A percentile compares a stretch with the other conserved stretches of the same genome.
phyloP scores from a whole-genome alignment of 176 grass and related monocot genomes.

The Ananas comosus region DNA sequence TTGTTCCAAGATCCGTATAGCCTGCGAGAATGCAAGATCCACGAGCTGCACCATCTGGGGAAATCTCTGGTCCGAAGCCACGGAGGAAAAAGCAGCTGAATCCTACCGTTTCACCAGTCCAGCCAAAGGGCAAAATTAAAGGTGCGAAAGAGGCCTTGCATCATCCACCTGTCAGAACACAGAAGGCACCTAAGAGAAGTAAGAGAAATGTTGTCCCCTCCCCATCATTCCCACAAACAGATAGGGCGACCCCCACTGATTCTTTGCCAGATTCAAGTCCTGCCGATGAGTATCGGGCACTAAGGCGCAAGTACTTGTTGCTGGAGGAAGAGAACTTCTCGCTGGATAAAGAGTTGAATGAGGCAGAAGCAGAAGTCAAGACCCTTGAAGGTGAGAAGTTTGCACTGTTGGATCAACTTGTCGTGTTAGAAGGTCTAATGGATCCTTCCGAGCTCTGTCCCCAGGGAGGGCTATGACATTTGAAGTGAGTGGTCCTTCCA shows the following conservation, averaged over 20 bases:
- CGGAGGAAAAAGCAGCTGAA: slow-evolving; percentile 48
- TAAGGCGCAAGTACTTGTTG: slow-evolving; percentile 67
- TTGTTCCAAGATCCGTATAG: neutral
- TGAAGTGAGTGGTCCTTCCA: neutral
- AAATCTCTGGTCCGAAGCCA: slow-evolving; percentile 28
- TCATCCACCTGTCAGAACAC: slow-evolving; percentile 13
- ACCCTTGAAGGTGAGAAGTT: slow-evolving; percentile 54
- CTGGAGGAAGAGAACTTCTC: slow-evolving; percentile 80
- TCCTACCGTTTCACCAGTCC: slow-evolving; percentile 15
- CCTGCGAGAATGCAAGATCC: slow-evolving; percentile 45
- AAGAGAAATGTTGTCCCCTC: slow-evolving; percentile 22
- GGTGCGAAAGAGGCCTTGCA: slow-evolving; percentile 23
- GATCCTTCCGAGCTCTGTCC: slow-evolving; percentile 27
- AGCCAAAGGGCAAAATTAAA: slow-evolving; percentile 31
- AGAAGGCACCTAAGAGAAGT: slow-evolving; percentile 47
- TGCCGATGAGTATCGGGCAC: slow-evolving; percentile 47
- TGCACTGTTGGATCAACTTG: slow-evolving; percentile 82
- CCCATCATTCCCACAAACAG: slow-evolving; percentile 14
- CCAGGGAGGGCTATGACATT: slow-evolving; percentile 9
- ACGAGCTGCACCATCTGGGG: slow-evolving; percentile 16
- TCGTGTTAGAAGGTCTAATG: slow-evolving; percentile 87
- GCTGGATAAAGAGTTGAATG: slow-evolving; percentile 47
- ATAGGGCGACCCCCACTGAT: slow-evolving; percentile 29
- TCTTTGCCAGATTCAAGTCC: slow-evolving; percentile 46
- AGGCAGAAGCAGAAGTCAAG: slow-evolving; percentile 44